phyloP scores from a whole-genome alignment of 805 yeast species.

The Candida verbasci region DNA sequence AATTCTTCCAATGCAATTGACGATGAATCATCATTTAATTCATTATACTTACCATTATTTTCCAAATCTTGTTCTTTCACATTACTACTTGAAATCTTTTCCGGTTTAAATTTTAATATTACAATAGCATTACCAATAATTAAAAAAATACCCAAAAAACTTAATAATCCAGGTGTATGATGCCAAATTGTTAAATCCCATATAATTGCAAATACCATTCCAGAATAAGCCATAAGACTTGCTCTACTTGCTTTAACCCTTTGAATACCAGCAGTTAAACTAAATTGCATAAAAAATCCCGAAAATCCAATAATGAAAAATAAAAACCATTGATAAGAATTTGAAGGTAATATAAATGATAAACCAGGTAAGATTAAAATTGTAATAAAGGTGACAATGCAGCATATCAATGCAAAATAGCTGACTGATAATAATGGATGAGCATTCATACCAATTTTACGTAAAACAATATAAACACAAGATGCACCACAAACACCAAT shows the following conservation, averaged over 20 bases:
- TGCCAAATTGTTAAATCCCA: conserved; percentile 73
- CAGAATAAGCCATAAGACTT: conserved; percentile 69
- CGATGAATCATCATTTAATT: conserved; percentile 8
- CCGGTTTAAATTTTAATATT: conserved; percentile 29
- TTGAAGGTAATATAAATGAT: conserved; percentile 56
- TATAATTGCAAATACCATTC: conserved; percentile 70
- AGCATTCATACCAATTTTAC: conserved; percentile 72
- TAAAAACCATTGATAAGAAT: conserved; percentile 61
- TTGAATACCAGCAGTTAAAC: conserved; percentile 78
- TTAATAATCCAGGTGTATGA: conserved; percentile 66
- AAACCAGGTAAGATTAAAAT: conserved; percentile 55
- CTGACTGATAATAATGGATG: conserved; percentile 80
- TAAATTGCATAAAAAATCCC: conserved; percentile 80
- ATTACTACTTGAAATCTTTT: conserved; percentile 7
- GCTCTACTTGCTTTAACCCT: conserved; percentile 75
- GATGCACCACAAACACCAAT: conserved; percentile 69
- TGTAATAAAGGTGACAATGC: conserved; percentile 49
- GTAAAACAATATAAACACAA: conserved; percentile 61
- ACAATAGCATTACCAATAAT: conserved; percentile 63
- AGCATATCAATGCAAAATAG: conserved; percentile 63
- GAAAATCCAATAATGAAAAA: conserved; percentile 61
- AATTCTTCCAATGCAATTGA: conserved; percentile 26
- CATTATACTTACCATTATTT: conserved; percentile 8
- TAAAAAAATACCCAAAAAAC: conserved; percentile 63
- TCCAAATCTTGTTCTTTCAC: conserved; percentile 9